Evolutionary conservation across 345 rosid genomes (phyloP).

Genomic region (Populus euphratica): DNA sequence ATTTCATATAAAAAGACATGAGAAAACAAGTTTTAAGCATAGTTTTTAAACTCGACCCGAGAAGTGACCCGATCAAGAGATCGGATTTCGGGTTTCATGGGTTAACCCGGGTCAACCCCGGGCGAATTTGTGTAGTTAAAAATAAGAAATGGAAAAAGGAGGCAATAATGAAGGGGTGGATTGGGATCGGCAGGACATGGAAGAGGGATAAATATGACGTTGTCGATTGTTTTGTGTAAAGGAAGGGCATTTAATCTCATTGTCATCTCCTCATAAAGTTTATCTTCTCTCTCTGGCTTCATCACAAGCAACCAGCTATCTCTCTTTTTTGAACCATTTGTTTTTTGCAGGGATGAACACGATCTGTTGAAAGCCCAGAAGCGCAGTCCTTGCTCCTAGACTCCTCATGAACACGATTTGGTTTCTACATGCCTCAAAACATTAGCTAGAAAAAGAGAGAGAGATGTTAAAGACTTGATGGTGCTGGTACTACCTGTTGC

Average conservation of each 20-base stretch:
- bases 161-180: constrained; percentile 67
- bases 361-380: constrained; percentile 68
- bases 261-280: constrained; percentile 4
- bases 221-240: constrained; percentile 73
- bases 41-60: too few species aligned
- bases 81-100: too few species aligned
- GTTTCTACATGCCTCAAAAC: background rate
- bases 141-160: background rate
- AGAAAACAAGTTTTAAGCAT: too few species aligned
- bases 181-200: constrained; percentile 92
- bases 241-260: background rate
- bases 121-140: too few species aligned
- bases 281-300: constrained; percentile 52
- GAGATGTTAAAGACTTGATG: background rate
- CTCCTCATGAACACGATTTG: background rate
- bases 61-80: too few species aligned
- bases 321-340: constrained; percentile 21
- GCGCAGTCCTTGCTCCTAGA: constrained; percentile 26
- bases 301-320: constrained; percentile 93
- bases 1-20: too few species aligned
- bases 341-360: constrained; percentile 32
- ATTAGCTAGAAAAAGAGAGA: background rate
- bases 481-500: constrained; percentile 16
- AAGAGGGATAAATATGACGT: constrained; percentile 91
- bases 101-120: too few species aligned